Evolutionary conservation across 2,329 filamentous ascomycete genomes (phyloP).

Genomic region (Chaetomium olivaceum): DNA sequence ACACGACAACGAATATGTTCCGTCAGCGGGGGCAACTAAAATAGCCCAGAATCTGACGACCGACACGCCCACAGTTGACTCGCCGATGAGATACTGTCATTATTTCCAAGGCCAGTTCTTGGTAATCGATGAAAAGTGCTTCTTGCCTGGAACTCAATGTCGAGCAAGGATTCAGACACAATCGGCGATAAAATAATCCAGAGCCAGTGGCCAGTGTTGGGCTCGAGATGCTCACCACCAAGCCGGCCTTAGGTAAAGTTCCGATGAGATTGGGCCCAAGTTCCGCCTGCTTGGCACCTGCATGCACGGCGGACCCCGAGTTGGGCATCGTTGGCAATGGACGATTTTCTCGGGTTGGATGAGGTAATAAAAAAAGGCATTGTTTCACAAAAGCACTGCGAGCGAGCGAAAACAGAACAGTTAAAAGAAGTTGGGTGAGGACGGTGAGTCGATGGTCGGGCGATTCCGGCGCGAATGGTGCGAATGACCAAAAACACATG

Average conservation of each 20-base stretch:
- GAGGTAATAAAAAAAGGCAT: slow-evolving; percentile 1
- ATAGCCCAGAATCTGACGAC: neutral
- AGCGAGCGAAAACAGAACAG: neutral
- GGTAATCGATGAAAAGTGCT: neutral
- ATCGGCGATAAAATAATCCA: too few species aligned
- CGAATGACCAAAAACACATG: neutral
- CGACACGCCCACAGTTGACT: neutral
- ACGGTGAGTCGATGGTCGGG: neutral
- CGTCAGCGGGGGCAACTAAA: neutral
- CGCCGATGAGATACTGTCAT: neutral
- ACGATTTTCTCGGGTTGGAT: neutral
- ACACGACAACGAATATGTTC: neutral
- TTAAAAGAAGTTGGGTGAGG: neutral
- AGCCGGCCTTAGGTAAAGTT: neutral
- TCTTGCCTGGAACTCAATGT: neutral
- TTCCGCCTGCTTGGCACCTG: neutral
- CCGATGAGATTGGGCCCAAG: neutral
- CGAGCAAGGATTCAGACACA: neutral
- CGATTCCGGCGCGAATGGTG: neutral
- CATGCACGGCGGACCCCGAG: neutral
- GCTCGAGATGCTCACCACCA: neutral
- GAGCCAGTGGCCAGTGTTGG: too few species aligned
- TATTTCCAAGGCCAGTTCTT: neutral
- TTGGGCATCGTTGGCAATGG: neutral
- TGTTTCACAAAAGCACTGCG: neutral